Percentiles rank a stretch among this genome's conserved stretches.
These are phyloP conservation scores for Solanum medicagineum DNA, from an alignment of 257 asterid genomes.

Conservation along the genomic window DNA sequence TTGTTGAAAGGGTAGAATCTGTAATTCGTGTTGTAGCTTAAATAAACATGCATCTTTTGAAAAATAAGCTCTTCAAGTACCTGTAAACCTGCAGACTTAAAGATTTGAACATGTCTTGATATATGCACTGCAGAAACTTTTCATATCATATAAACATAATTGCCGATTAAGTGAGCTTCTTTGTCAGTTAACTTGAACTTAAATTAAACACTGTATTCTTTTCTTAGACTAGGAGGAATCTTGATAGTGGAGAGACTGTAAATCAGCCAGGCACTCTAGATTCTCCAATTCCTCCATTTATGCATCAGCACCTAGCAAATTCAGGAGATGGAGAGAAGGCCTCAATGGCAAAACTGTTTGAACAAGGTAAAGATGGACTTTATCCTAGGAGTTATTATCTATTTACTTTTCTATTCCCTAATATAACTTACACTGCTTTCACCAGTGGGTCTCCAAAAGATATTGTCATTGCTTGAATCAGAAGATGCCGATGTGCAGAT, in stretches of 20 bases:
- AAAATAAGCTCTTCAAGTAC: background rate
- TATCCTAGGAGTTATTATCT: background rate
- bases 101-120: background rate
- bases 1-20: background rate
- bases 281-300: slow-evolving; percentile 40
- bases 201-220: background rate
- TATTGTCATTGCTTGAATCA: slow-evolving; percentile 75
- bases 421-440: background rate
- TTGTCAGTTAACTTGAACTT: background rate
- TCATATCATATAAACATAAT: background rate
- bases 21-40: background rate
- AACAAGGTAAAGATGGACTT: slow-evolving; percentile 48
- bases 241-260: slow-evolving; percentile 33
- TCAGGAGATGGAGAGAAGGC: slow-evolving; percentile 50
- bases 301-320: slow-evolving; percentile 37
- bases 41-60: background rate
- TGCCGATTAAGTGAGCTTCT: background rate
- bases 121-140: background rate
- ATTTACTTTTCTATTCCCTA: background rate
- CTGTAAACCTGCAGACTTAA: background rate
- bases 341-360: slow-evolving; percentile 68
- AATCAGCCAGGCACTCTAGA: slow-evolving; percentile 25
- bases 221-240: slow-evolving; percentile 55
- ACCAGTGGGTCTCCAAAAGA: slow-evolving; percentile 82
- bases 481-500: slow-evolving; percentile 81